Conservation (phyloP, 345 rosid genomes). For the Sisymbrium altissimum region DNA sequence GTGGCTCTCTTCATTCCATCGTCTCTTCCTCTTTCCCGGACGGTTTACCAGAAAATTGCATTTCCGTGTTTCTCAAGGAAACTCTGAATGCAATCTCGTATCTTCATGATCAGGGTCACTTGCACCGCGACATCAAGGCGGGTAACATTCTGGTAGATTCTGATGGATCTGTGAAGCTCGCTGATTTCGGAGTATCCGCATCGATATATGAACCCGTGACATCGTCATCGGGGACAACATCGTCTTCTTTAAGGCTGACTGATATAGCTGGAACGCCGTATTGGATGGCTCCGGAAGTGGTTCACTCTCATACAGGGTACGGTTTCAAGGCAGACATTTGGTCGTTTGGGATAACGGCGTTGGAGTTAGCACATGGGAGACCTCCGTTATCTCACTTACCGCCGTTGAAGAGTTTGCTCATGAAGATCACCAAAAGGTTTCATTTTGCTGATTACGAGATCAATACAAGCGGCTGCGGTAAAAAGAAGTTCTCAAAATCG, state of each 20-base stretch:
- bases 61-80: slow-evolving; percentile 64
- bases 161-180: slow-evolving; percentile 66
- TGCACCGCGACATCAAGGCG: slow-evolving; percentile 76
- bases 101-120: slow-evolving; percentile 76
- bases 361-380: slow-evolving; percentile 79
- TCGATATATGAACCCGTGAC: slow-evolving; percentile 55
- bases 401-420: slow-evolving; percentile 62
- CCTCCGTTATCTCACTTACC: slow-evolving; percentile 85
- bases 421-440: slow-evolving; percentile 82
- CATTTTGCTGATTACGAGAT: slow-evolving; percentile 66
- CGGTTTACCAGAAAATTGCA: slow-evolving; percentile 75
- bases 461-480: slow-evolving; percentile 30
- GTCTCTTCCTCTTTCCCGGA: slow-evolving; percentile 61
- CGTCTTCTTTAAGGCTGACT: slow-evolving; percentile 51
- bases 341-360: slow-evolving; percentile 91
- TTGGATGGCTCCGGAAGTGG: slow-evolving; percentile 99
- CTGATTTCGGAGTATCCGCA: slow-evolving; percentile 88
- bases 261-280: slow-evolving; percentile 83
- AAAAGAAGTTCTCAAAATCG: slow-evolving; percentile 69
- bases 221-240: slow-evolving; percentile 10
- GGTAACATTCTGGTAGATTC: slow-evolving; percentile 75
- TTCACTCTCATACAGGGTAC: slow-evolving; percentile 84
- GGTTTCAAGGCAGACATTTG: slow-evolving; percentile 90
- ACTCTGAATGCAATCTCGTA: slow-evolving; percentile 63
- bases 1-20: slow-evolving; percentile 78